Percentiles rank a stretch among this genome's conserved stretches.
Evolutionary conservation across 2,329 filamentous ascomycete species (phyloP).

Genomic region (Rachicladosporium sp.): DNA sequence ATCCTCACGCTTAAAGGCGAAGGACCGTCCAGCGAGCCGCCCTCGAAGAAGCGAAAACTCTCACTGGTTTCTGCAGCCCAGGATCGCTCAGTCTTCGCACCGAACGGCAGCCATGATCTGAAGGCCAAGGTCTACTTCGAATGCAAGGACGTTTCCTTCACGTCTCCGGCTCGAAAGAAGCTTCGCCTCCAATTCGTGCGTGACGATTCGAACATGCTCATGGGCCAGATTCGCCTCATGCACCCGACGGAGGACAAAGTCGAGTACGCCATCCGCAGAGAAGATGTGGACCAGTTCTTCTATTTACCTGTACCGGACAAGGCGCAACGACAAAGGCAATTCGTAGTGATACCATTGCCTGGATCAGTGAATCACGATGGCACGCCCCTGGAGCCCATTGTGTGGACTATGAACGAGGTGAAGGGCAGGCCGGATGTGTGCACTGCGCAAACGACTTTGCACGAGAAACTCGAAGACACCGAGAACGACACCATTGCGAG

Average conservation of each 20-base stretch:
- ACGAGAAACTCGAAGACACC: conserved; percentile 27
- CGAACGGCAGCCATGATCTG: conserved; percentile 12
- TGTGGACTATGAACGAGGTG: conserved; percentile 48
- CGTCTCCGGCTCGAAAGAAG: conserved; percentile 52
- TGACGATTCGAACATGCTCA: conserved; percentile 15
- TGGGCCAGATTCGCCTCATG: conserved; percentile 16
- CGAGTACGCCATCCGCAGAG: conserved; percentile 36
- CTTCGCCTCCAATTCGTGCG: conserved; percentile 44
- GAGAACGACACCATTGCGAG: conserved; percentile 35
- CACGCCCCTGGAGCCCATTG: conserved; percentile 40
- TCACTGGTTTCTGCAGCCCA: conserved; percentile 23
- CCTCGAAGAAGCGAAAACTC: conserved; percentile 39
- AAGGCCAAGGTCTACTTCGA: conserved; percentile 27
- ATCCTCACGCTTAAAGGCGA: conserved; percentile 19
- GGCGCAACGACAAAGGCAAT: conserved; percentile 50
- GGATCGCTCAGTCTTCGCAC: background rate
- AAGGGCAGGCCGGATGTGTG: conserved; percentile 6
- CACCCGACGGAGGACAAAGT: conserved; percentile 15
- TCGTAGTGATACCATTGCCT: conserved; percentile 45
- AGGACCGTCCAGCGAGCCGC: conserved; percentile 21
- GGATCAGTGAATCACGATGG: conserved; percentile 29
- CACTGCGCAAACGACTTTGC: background rate
- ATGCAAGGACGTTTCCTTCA: conserved; percentile 46
- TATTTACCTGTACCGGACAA: conserved; percentile 54
- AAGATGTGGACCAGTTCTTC: conserved; percentile 44